A percentile compares a stretch with the other conserved stretches of the same genome.
These are phyloP conservation scores for Acorus gramineus DNA, from an alignment of 106 monocot species.

Conservation along the genomic window DNA sequence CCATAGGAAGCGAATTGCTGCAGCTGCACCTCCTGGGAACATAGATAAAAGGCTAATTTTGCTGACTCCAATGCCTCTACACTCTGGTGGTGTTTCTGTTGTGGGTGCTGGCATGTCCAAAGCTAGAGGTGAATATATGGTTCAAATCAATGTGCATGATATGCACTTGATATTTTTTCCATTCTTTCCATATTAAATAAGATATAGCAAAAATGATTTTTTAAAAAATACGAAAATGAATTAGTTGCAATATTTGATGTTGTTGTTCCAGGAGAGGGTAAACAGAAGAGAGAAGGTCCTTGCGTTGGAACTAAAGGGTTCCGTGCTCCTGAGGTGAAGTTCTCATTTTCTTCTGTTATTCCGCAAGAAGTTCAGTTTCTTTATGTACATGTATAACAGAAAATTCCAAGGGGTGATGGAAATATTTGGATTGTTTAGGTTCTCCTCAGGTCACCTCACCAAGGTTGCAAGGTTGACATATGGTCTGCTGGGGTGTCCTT, in stretches of 20 bases:
- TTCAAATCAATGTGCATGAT: background rate
- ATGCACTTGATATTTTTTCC: too few species aligned
- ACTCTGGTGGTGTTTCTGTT: constrained; percentile 47
- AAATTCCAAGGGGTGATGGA: too few species aligned
- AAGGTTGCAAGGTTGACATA: constrained; percentile 78
- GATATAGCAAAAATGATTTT: too few species aligned
- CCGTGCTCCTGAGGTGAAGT: constrained; percentile 84
- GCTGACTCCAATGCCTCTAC: constrained; percentile 78
- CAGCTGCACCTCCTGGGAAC: constrained; percentile 54
- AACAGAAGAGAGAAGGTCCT: constrained; percentile 78
- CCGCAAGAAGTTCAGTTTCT: background rate
- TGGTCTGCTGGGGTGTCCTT: constrained; percentile 97
- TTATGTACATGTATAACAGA: background rate
- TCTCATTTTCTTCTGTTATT: background rate
- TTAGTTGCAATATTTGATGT: too few species aligned
- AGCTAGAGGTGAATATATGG: constrained; percentile 29
- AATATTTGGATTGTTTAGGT: constrained; percentile 30
- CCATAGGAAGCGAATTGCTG: constrained; percentile 64
- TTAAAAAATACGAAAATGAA: too few species aligned
- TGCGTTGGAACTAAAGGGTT: constrained; percentile 99
- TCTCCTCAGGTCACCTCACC: constrained; percentile 68
- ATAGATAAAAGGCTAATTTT: constrained; percentile 26
- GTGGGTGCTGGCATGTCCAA: constrained; percentile 43
- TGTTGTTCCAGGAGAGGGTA: constrained; percentile 39
- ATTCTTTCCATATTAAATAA: too few species aligned